Conservation (phyloP, 768 basidiomycete species). For the Rhizopogon sp. region DNA sequence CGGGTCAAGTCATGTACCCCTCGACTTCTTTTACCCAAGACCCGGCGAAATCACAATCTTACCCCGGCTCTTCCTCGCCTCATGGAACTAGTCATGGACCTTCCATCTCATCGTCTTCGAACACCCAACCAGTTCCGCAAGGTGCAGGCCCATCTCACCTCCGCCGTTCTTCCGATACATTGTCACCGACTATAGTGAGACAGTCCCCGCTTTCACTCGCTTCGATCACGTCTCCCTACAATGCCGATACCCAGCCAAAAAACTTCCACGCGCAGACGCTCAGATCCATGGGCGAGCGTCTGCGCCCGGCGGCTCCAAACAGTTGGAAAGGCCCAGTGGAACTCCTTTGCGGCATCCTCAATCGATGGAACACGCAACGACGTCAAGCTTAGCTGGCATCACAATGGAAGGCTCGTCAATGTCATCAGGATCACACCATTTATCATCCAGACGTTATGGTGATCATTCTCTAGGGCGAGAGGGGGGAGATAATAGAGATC, state of each 20-base stretch:
- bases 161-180: constrained; percentile 25
- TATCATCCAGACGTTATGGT: constrained; percentile 30
- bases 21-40: constrained; percentile 21
- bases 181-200: constrained; percentile 26
- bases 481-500: constrained; percentile 26
- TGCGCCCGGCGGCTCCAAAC: constrained; percentile 50
- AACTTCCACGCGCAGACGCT: constrained; percentile 77
- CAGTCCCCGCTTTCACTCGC: constrained; percentile 36
- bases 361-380: constrained; percentile 20
- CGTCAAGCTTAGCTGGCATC: constrained; percentile 18
- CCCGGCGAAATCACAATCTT: constrained; percentile 19
- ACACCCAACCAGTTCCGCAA: constrained; percentile 11
- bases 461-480: constrained; percentile 34
- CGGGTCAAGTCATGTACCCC: constrained; percentile 22
- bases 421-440: constrained; percentile 27
- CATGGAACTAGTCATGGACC: constrained; percentile 19
- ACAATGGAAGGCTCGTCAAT: constrained; percentile 25
- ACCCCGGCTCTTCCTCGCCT: constrained; percentile 21
- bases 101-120: constrained; percentile 15
- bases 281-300: constrained; percentile 67
- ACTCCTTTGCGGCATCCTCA: constrained; percentile 34
- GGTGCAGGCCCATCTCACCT: constrained; percentile 16
- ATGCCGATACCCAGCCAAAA: constrained; percentile 51
- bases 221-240: constrained; percentile 38
- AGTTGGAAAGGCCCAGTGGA: constrained; percentile 29